Percentiles rank a stretch among this genome's conserved stretches.
Conservation (phyloP, 2,329 filamentous ascomycete genomes). For the Cercospora brassicicola region DNA sequence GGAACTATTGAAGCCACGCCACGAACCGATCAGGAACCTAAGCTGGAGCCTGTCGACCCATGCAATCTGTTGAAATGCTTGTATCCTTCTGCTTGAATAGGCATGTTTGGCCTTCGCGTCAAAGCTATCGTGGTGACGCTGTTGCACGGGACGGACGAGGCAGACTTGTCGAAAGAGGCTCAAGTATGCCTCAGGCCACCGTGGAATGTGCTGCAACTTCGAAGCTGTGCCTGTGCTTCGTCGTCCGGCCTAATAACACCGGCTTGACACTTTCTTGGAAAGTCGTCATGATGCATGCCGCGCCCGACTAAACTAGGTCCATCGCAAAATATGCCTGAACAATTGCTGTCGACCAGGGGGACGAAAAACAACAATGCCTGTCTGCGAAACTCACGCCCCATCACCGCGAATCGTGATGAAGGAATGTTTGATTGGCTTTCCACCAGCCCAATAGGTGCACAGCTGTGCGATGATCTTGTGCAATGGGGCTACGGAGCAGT, state of each 20-base stretch:
- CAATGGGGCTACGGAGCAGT: neutral
- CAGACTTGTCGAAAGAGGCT: neutral
- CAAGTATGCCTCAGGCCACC: neutral
- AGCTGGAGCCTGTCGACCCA: neutral
- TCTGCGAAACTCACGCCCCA: neutral
- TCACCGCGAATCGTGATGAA: neutral
- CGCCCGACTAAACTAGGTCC: neutral
- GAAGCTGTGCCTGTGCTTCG: neutral
- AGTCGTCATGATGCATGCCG: constrained; percentile 5
- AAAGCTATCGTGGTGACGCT: neutral
- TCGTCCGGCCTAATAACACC: constrained; percentile 2
- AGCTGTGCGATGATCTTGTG: neutral
- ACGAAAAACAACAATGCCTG: neutral
- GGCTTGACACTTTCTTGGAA: constrained; percentile 1
- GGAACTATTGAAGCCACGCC: neutral
- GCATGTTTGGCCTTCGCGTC: neutral
- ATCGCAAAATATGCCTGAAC: neutral
- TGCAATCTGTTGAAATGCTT: neutral
- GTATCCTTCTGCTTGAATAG: neutral
- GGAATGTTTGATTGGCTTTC: neutral
- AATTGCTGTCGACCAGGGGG: neutral
- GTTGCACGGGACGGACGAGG: neutral
- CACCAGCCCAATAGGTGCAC: neutral
- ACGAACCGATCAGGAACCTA: neutral
- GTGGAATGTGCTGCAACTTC: neutral